phyloP scores from a whole-genome alignment of 192 early-diverging fungal species.

The Diversispora eburnea region DNA sequence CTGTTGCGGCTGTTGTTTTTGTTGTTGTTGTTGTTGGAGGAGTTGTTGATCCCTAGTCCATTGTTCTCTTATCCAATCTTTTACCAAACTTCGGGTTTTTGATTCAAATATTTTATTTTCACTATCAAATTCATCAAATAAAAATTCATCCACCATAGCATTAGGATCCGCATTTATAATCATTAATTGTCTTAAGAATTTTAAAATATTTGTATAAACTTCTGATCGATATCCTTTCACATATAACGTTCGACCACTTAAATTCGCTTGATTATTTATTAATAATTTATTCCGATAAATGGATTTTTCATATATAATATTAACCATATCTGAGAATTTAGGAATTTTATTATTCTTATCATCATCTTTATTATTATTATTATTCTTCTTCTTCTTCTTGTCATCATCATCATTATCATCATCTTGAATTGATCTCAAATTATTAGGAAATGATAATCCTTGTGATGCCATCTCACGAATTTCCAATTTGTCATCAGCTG shows the following conservation, averaged over 20 bases:
- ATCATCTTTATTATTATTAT: too few relatives aligned
- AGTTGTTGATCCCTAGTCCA: slow-evolving; percentile 39
- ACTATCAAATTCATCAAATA: slow-evolving; percentile 40
- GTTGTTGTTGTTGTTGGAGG: slow-evolving; percentile 34
- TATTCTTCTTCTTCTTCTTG: too few relatives aligned
- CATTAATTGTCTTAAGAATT: slow-evolving; percentile 61
- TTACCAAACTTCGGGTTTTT: slow-evolving; percentile 20
- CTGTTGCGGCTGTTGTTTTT: slow-evolving; percentile 33
- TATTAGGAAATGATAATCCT: slow-evolving; percentile 43
- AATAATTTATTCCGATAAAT: slow-evolving; percentile 2
- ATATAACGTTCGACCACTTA: slow-evolving; percentile 35
- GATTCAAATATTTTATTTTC: slow-evolving; percentile 38
- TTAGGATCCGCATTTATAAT: slow-evolving; percentile 57
- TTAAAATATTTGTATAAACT: slow-evolving; percentile 57
- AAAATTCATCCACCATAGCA: slow-evolving; percentile 44
- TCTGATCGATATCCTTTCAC: slow-evolving; percentile 57
- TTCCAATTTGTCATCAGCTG: slow-evolving; percentile 47
- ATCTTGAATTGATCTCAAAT: too few relatives aligned
- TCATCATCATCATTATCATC: too few relatives aligned
- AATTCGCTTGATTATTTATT: slow-evolving; percentile 25
- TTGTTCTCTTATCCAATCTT: slow-evolving; percentile 37
- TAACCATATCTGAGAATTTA: slow-evolving; percentile 36
- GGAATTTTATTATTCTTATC: slow-evolving; percentile 28
- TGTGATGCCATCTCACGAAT: slow-evolving; percentile 51
- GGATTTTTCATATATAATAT: slow-evolving; percentile 36